Conservation (phyloP, 2,329 filamentous ascomycete genomes). For the Triangularia verruculosa region DNA sequence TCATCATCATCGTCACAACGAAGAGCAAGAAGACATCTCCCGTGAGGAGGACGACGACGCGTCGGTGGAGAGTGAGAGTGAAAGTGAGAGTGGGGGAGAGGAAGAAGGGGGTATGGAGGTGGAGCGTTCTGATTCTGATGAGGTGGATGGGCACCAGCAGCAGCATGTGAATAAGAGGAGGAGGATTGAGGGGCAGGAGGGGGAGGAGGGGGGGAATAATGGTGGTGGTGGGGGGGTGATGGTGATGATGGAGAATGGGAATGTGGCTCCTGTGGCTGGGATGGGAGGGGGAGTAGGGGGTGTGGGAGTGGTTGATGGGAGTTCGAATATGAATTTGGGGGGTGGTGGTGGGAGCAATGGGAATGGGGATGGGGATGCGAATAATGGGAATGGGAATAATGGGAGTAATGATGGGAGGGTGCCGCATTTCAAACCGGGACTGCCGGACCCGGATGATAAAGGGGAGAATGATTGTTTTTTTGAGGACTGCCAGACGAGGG, state of each 20-base stretch:
- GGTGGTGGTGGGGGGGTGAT: too few relatives aligned
- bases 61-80: neutral
- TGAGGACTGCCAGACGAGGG: conserved; percentile 6
- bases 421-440: conserved; percentile 8
- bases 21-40: neutral
- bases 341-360: neutral
- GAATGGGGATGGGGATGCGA: neutral
- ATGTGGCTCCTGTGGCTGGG: neutral
- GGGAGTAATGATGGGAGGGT: neutral
- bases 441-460: conserved; percentile 7
- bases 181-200: too few relatives aligned
- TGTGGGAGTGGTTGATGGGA: too few relatives aligned
- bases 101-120: neutral
- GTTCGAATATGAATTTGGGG: neutral
- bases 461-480: conserved; percentile 18
- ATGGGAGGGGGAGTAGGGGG: neutral
- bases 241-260: neutral
- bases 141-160: neutral
- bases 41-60: neutral
- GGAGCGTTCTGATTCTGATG: neutral
- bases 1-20: too few relatives aligned
- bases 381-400: neutral
- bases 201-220: too few relatives aligned
- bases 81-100: too few relatives aligned
- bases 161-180: neutral